Evolutionary conservation across 1,139 yeast genomes (phyloP), one percentile per base, ranked within the genome.

Genomic region (Debaryomycetaceae sp.): DNA sequence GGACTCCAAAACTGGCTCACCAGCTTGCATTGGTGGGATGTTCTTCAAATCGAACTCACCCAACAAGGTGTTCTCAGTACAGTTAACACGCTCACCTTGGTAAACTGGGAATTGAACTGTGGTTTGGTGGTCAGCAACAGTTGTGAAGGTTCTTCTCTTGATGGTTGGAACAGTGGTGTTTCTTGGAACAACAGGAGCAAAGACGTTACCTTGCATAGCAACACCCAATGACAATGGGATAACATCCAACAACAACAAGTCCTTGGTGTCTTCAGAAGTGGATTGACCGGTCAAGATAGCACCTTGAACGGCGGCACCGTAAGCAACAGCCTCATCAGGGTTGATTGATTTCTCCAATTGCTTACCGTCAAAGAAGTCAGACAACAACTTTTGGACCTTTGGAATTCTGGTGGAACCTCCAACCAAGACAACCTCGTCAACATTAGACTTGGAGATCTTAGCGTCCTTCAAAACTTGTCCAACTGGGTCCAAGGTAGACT

Each of bases 391-490:
- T 82, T 93, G 98, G 69, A 91, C 87, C 83, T 90, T 90, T 81
- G 98, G 98, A 80, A 91, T 91, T 87, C 98, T 91, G 75, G 99
- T 91, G 59, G 99, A 91, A 83, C 99, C 99, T 85, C 99, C 99
- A 63, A 91, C 99, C 62, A 91, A 82, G 69, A 91, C 99, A 70
- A 91, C 91, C 79, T 91, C 98, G 72, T 93, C 85, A 64, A 93
- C 93, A 62, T 80, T 80, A 52, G 91, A 74, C 84, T 91, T 91
- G 75, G 86, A 79, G 65, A 88, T 78, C 83, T 89, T 88, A 63
- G 98, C 86, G 72, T 91, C 98, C 78, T 87, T 87, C 75, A 91
- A 84, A 64, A 93, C 98, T 82, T 89, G 90, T 81, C 91, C 98
- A 69, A 91, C 98, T 65, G 98, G 98, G 63, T 87, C 96, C 69